Percentiles rank a stretch among this genome's conserved stretches.
These are phyloP conservation scores for Alternaria ventricosa DNA, from an alignment of 2,329 filamentous ascomycete genomes.

Conservation along the genomic window DNA sequence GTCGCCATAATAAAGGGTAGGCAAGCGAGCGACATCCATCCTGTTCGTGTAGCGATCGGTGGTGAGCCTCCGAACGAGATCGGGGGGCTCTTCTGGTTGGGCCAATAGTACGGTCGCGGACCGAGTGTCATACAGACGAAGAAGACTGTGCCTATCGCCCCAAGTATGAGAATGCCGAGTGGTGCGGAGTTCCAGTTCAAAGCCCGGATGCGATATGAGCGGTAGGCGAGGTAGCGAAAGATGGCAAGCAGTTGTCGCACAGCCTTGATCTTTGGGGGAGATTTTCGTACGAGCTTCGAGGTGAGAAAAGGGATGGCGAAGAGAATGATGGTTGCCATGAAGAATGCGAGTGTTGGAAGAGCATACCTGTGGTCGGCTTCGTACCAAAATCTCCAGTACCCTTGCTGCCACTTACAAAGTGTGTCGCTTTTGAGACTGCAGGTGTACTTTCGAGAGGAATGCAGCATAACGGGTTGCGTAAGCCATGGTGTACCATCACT, in stretches of 20 bases:
- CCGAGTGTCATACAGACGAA: slow-evolving; percentile 38
- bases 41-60: slow-evolving; percentile 37
- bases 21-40: slow-evolving; percentile 39
- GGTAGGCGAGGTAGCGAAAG: slow-evolving; percentile 38
- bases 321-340: slow-evolving; percentile 57
- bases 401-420: background rate
- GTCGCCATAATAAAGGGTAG: slow-evolving; percentile 48
- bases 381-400: slow-evolving; percentile 47
- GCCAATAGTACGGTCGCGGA: slow-evolving; percentile 32
- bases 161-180: slow-evolving; percentile 32
- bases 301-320: slow-evolving; percentile 54
- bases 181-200: slow-evolving; percentile 39
- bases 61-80: slow-evolving; percentile 29
- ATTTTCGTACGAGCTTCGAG: slow-evolving; percentile 33
- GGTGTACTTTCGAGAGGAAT: background rate
- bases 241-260: slow-evolving; percentile 19
- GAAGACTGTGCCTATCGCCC: slow-evolving; percentile 28
- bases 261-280: slow-evolving; percentile 8
- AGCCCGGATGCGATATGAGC: slow-evolving; percentile 27
- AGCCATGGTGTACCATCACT: background rate
- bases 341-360: slow-evolving; percentile 61
- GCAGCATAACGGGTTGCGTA: background rate
- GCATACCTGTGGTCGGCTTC: slow-evolving; percentile 62
- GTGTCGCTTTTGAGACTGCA: background rate
- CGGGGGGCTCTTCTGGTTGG: slow-evolving; percentile 3